Evolutionary conservation across 2,329 filamentous ascomycete species (phyloP).

Genomic region (Canariomyces notabilis): DNA sequence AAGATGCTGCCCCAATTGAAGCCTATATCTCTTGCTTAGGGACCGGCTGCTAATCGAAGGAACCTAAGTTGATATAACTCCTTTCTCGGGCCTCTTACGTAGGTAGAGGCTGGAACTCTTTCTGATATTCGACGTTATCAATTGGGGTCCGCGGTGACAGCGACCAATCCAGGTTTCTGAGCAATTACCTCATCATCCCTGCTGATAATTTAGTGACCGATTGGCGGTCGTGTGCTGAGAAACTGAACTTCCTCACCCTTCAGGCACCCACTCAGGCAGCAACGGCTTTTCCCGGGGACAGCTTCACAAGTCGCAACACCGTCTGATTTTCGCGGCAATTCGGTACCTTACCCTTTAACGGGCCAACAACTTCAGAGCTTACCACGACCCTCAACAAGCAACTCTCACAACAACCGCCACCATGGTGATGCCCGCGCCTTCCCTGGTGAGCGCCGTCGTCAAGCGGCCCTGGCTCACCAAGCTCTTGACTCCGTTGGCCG

Average conservation of each 20-base stretch:
- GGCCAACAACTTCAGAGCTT: constrained; percentile 8
- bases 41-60: background rate
- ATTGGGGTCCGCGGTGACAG: background rate
- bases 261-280: constrained; percentile 12
- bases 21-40: background rate
- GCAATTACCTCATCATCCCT: constrained; percentile 4
- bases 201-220: background rate
- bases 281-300: constrained; percentile 20
- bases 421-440: constrained; percentile 69
- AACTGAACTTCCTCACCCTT: background rate
- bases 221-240: background rate
- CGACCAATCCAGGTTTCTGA: background rate
- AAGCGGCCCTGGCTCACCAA: constrained; percentile 82
- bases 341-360: constrained; percentile 6
- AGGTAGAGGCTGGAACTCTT: background rate
- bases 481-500: constrained; percentile 73
- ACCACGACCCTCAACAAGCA: constrained; percentile 21
- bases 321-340: constrained; percentile 26
- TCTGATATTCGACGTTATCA: background rate
- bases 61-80: background rate
- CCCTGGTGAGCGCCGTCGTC: constrained; percentile 56
- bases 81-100: background rate
- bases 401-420: constrained; percentile 23
- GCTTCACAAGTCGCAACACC: constrained; percentile 14
- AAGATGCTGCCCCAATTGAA: background rate